A percentile compares a stretch with the other conserved stretches of the same genome.
Conservation (phyloP, 1,139 yeast genomes). For the Zhuliangozyma parablackwelliae region DNA sequence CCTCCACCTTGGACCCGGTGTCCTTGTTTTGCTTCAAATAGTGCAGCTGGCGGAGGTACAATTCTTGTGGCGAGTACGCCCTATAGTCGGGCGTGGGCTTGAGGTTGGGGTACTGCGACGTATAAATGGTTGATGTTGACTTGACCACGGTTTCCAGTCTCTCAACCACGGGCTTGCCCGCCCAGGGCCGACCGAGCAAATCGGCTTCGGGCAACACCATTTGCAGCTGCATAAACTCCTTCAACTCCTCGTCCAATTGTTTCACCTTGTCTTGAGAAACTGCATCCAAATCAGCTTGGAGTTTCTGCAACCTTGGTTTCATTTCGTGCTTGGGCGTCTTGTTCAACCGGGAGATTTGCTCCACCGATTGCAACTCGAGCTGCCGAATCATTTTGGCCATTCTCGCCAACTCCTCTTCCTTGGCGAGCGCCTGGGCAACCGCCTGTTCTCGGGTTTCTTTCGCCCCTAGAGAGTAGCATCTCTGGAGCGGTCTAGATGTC, state of each 20-base stretch:
- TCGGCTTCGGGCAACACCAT: constrained; percentile 33
- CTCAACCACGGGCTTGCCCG: constrained; percentile 4
- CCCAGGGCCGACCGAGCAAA: constrained; percentile 36
- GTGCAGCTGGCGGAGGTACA: constrained; percentile 66
- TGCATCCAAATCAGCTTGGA: constrained; percentile 27
- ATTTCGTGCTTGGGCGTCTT: constrained; percentile 30
- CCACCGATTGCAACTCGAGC: constrained; percentile 25
- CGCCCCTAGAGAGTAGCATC: background rate
- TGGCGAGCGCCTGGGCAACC: constrained; percentile 42
- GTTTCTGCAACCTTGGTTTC: constrained; percentile 24
- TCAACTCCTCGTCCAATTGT: constrained; percentile 41
- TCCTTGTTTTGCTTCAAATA: constrained; percentile 42
- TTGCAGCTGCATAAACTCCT: constrained; percentile 32
- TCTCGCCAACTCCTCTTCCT: constrained; percentile 39
- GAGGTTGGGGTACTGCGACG: constrained; percentile 35
- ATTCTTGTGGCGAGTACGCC: constrained; percentile 67
- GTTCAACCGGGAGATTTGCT: constrained; percentile 30
- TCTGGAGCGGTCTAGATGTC: background rate
- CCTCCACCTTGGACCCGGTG: constrained; percentile 62
- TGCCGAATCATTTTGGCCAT: constrained; percentile 35
- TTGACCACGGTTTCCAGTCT: constrained; percentile 5
- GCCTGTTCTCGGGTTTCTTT: constrained; percentile 38
- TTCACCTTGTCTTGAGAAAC: constrained; percentile 32
- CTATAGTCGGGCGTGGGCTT: constrained; percentile 43
- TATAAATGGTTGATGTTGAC: constrained; percentile 26